Base-by-base conservation (phyloP, 345 rosid species). In the Rhizophora mangle region DNA sequence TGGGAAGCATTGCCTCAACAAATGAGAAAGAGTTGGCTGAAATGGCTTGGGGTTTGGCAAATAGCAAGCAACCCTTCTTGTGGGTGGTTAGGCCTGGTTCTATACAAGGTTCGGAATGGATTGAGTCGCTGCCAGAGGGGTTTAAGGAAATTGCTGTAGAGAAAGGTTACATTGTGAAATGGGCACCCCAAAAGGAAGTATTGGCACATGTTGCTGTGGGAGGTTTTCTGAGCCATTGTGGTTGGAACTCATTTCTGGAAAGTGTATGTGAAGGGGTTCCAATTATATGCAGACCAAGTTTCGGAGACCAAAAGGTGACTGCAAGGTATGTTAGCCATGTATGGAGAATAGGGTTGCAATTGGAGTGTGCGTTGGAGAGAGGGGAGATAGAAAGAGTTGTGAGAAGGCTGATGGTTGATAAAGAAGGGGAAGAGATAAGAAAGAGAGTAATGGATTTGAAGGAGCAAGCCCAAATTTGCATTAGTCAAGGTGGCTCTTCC, bases 131-230 rank as follows among this genome's bases (percentile, higher is more conserved):
- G 51, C 75, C 80, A 8, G 29, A 46, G 8, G 39, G 67, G 8
- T 71, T 71, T 16, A 34, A 0, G 4, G 64, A 61, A 15, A 47
- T 6, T 10, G 61, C 62, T 30, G 61, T 39, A 37, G 80, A 72
- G 43, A 78, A 69, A 62, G 83, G 86, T 3, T 67, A 71, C 63
- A 76, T 82, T 3, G 84, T 81, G 70, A 78, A 77, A 79, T 85
- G 89, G 89, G 85, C 86, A 3, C 86, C 85, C 1, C 87, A 85
- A 61, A 75, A 66, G 61, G 78, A 81, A 71, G 89, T 83, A 7
- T 67, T 85, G 6, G 77, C 73, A 29, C 87, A 85, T 69, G 49
- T 54, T 21, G 78, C 87, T 20, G 81, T 85, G 1, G 85, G 85
- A 66, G 85, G 70, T 9, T 85, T 85, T 73, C 79, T 81, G 82